phyloP scores from a whole-genome alignment of 2,329 filamentous ascomycete genomes.

The Cylindrodendrum hubeiense region DNA sequence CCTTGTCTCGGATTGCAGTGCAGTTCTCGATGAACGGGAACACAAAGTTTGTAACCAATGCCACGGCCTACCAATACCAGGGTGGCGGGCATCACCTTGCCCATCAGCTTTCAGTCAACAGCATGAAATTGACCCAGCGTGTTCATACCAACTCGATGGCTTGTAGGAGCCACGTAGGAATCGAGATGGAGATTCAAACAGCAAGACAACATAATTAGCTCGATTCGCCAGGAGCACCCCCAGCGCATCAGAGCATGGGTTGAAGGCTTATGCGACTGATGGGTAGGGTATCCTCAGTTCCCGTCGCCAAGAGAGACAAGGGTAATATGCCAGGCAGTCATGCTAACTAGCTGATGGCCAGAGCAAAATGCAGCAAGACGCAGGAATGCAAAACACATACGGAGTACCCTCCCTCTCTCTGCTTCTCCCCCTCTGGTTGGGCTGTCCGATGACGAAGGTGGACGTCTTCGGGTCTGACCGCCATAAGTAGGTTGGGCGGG shows the following conservation, averaged over 20 bases:
- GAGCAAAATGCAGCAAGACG: background rate
- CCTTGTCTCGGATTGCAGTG: background rate
- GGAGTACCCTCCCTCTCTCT: background rate
- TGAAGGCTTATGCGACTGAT: background rate
- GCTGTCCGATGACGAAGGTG: conserved; percentile 34
- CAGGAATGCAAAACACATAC: conserved; percentile 10
- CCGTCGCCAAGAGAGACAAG: conserved; percentile 3
- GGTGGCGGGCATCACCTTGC: conserved; percentile 12
- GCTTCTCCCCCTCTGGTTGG: background rate
- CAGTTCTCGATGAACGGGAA: background rate
- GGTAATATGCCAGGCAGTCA: background rate
- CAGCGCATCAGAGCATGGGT: background rate
- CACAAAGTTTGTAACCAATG: conserved; percentile 23
- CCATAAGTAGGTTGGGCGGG: conserved; percentile 28
- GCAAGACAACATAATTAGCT: background rate
- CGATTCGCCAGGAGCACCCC: background rate
- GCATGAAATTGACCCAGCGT: conserved; percentile 22
- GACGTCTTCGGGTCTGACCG: conserved; percentile 45
- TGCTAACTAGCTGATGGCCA: background rate
- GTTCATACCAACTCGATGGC: conserved; percentile 9
- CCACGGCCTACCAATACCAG: conserved; percentile 4
- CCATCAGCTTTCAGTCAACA: background rate
- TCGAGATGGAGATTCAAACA: background rate
- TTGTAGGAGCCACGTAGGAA: conserved; percentile 8
- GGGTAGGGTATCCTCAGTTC: conserved; percentile 5